phyloP scores from a whole-genome alignment of 2,329 filamentous ascomycete genomes.

The Beauveria varroae region DNA sequence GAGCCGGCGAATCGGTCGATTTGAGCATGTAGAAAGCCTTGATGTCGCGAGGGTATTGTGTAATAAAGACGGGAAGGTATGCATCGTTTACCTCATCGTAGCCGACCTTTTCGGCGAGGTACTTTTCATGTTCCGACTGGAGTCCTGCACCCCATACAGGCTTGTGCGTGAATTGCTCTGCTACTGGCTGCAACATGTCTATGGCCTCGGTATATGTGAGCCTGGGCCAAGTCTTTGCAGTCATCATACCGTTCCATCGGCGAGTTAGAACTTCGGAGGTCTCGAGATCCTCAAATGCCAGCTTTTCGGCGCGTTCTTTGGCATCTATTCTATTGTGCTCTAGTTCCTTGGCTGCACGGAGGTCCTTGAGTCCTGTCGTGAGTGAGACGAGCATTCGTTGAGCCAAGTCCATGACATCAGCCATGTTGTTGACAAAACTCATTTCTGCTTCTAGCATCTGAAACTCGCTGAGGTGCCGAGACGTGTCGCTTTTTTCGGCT shows the following conservation, averaged over 20 bases:
- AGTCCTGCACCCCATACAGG: constrained; percentile 68
- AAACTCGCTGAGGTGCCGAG: constrained; percentile 91
- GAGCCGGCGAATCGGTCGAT: constrained; percentile 21
- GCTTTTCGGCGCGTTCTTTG: constrained; percentile 31
- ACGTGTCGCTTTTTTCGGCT: constrained; percentile 87
- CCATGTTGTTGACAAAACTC: constrained; percentile 65
- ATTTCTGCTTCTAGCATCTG: constrained; percentile 97
- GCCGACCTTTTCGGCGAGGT: constrained; percentile 62
- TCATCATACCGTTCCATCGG: constrained; percentile 65
- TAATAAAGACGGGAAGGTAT: constrained; percentile 74
- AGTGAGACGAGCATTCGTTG: constrained; percentile 66
- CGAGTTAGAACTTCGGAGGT: constrained; percentile 43
- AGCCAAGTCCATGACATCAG: constrained; percentile 67
- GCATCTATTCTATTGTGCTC: constrained; percentile 26
- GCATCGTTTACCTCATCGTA: constrained; percentile 36
- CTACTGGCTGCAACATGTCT: constrained; percentile 53
- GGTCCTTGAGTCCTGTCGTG: constrained; percentile 30
- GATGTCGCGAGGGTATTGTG: constrained; percentile 77
- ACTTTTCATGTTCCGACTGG: constrained; percentile 89
- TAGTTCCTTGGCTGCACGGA: constrained; percentile 39
- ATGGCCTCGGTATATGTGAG: constrained; percentile 80
- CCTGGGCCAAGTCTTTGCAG: constrained; percentile 57
- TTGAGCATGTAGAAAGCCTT: constrained; percentile 76
- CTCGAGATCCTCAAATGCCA: constrained; percentile 36
- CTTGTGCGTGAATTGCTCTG: constrained; percentile 55